Conservation (phyloP, 371 early-diverging fungal genomes). For the Saksenaea oblongispora region DNA sequence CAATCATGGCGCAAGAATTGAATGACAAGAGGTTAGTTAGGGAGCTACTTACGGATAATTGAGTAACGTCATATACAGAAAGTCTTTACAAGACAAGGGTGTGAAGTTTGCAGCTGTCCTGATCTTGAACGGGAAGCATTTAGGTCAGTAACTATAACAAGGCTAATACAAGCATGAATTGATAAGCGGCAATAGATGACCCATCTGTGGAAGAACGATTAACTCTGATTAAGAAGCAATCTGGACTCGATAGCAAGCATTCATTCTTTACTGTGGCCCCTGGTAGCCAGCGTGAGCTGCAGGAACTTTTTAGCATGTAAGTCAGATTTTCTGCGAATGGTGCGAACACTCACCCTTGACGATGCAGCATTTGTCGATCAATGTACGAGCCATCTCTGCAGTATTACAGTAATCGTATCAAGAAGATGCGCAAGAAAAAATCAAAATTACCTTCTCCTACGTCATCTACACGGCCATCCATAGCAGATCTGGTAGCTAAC, state of each 20-base stretch:
- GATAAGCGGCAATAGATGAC: conserved; percentile 47
- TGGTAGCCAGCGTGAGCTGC: conserved; percentile 48
- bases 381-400: conserved; percentile 67
- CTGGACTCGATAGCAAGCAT: conserved; percentile 62
- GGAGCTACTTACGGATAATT: background rate
- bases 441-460: conserved; percentile 60
- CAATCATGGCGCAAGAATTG: conserved; percentile 61
- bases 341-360: background rate
- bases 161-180: conserved; percentile 40
- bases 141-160: conserved; percentile 2
- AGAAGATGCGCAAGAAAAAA: conserved; percentile 72
- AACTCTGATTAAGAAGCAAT: conserved; percentile 59
- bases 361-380: conserved; percentile 59
- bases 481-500: conserved; percentile 25
- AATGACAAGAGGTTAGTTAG: conserved; percentile 59
- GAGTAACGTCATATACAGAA: conserved; percentile 38
- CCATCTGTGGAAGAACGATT: conserved; percentile 68
- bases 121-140: conserved; percentile 54
- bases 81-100: conserved; percentile 64
- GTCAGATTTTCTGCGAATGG: background rate
- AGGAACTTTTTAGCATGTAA: conserved; percentile 73
- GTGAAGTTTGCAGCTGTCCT: conserved; percentile 77
- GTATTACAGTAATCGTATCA: conserved; percentile 77
- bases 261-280: conserved; percentile 68
- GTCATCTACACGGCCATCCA: conserved; percentile 26